These are phyloP conservation scores for Wallacemonas sp. DNA, from an alignment of 208 protist species.

Conservation along the genomic window DNA sequence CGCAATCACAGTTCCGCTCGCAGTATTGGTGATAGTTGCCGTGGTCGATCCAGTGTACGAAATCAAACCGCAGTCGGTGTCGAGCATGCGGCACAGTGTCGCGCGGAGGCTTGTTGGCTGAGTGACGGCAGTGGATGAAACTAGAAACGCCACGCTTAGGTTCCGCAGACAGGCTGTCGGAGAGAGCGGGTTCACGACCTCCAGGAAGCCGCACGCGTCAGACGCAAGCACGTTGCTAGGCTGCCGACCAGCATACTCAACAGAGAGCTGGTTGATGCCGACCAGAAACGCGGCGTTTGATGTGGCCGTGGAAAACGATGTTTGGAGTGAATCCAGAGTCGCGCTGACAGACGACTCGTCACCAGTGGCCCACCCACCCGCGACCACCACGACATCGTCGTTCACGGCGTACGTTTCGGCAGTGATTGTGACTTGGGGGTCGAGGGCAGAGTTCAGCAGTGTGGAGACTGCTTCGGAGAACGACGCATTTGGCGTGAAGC, in stretches of 20 bases:
- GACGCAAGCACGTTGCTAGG: conserved; percentile 37
- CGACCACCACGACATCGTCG: conserved; percentile 43
- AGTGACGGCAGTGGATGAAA: not conserved
- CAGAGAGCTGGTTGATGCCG: conserved; percentile 38
- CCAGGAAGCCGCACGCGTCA: conserved; percentile 34
- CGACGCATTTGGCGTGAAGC: conserved; percentile 20
- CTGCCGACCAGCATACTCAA: conserved; percentile 40
- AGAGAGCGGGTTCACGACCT: conserved; percentile 6
- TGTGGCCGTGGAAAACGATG: conserved; percentile 30
- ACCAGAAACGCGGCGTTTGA: conserved; percentile 11
- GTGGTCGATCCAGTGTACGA: conserved; percentile 8
- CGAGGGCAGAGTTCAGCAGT: conserved; percentile 28
- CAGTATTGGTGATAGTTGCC: conserved; percentile 12
- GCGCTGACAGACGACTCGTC: conserved; percentile 9
- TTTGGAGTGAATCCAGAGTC: conserved; percentile 19
- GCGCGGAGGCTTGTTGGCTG: conserved; percentile 13
- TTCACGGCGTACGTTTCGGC: conserved; percentile 17
- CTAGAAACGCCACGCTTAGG: conserved; percentile 20
- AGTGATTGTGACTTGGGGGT: conserved; percentile 6
- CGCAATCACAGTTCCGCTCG: not conserved
- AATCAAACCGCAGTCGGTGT: conserved; percentile 38
- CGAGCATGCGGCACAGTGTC: conserved; percentile 35
- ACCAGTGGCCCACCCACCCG: conserved; percentile 39
- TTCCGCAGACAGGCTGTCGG: conserved; percentile 20
- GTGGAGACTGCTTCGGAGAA: conserved; percentile 29